These are phyloP conservation scores for Nitzschia palea DNA, from an alignment of 108 stramenopile species.

Conservation along the genomic window DNA sequence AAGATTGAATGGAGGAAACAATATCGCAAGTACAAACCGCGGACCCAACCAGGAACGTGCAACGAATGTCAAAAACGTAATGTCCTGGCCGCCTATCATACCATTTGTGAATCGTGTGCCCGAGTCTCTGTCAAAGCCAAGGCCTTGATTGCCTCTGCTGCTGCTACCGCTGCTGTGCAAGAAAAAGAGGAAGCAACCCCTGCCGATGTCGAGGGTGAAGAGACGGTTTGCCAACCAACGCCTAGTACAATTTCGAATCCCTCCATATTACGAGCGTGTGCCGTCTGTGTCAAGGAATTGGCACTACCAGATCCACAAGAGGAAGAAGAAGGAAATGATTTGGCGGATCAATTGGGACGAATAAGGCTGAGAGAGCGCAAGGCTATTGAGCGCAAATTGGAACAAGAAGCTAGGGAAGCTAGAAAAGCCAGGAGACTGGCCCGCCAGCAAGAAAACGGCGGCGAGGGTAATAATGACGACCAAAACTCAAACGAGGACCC, in stretches of 20 bases:
- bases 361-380: constrained; percentile 64
- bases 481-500: constrained; percentile 12
- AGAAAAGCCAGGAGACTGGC: constrained; percentile 2
- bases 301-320: constrained; percentile 69
- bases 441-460: neutral
- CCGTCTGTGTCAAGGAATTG: constrained; percentile 72
- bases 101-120: constrained; percentile 74
- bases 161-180: neutral
- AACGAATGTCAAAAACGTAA: constrained; percentile 65
- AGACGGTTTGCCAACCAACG: neutral
- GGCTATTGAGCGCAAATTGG: constrained; percentile 60
- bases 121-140: constrained; percentile 47
- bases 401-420: constrained; percentile 36
- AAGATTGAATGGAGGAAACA: constrained; percentile 94
- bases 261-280: constrained; percentile 47
- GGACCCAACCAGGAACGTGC: constrained; percentile 79
- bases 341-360: constrained; percentile 33
- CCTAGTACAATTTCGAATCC: neutral
- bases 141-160: constrained; percentile 39
- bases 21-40: constrained; percentile 92
- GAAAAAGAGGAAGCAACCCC: constrained; percentile 6
- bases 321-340: constrained; percentile 42
- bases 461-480: constrained; percentile 27
- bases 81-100: constrained; percentile 84
- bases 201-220: constrained; percentile 14